Conservation (phyloP, 2,329 filamentous ascomycete genomes). For the Fonsecaea multimorphosa region DNA sequence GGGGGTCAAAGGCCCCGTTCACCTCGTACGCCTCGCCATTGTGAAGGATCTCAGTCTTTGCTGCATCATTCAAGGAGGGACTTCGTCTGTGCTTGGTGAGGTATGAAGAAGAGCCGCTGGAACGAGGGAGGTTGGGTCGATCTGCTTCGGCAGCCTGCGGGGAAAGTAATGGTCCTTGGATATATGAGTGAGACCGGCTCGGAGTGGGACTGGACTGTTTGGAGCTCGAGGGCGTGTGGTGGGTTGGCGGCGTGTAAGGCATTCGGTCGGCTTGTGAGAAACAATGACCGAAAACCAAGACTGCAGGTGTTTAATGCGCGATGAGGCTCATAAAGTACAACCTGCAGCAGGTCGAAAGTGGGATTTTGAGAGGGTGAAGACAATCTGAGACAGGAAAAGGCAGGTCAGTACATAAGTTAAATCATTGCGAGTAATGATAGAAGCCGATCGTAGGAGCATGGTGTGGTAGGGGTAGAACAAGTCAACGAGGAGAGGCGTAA, state of each 20-base stretch:
- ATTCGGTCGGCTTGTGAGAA: conserved; percentile 47
- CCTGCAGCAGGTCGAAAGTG: conserved; percentile 32
- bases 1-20: conserved; percentile 46
- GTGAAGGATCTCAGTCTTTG: conserved; percentile 39
- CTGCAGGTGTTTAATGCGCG: conserved; percentile 27
- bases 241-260: conserved; percentile 58
- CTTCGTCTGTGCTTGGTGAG: conserved; percentile 66
- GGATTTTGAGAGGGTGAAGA: conserved; percentile 21
- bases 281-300: conserved; percentile 30
- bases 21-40: conserved; percentile 38
- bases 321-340: conserved; percentile 36
- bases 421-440: conserved; percentile 33
- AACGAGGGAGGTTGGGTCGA: conserved; percentile 60
- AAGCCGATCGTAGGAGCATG: conserved; percentile 25
- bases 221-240: conserved; percentile 65
- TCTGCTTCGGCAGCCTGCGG: conserved; percentile 46
- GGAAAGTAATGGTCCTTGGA: conserved; percentile 38
- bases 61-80: conserved; percentile 55
- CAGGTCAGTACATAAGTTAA: conserved; percentile 28
- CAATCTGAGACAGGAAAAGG: conserved; percentile 27
- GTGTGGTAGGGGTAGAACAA: conserved; percentile 27
- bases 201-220: conserved; percentile 58
- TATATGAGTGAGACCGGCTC: conserved; percentile 59
- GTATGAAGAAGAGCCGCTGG: conserved; percentile 65
- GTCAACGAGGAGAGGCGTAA: conserved; percentile 17